phyloP scores from a whole-genome alignment of 2,329 filamentous ascomycete genomes.

The Podosphaera aphanis region DNA sequence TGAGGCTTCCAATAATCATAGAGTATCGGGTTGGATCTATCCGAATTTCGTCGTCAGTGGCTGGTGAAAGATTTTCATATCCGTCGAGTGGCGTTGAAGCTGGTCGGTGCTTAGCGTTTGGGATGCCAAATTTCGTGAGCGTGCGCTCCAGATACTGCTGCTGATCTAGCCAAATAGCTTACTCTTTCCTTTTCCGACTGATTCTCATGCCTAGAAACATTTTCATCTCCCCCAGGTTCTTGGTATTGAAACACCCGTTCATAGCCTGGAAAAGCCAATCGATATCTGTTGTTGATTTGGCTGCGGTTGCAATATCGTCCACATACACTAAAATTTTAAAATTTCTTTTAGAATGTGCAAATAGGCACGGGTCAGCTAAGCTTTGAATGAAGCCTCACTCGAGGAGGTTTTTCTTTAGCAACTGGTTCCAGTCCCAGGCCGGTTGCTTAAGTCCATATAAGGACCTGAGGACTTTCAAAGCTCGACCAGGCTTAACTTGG shows the following conservation, averaged over 20 bases:
- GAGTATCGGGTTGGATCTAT: not conserved
- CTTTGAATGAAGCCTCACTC: not conserved
- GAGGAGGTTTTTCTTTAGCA: not conserved
- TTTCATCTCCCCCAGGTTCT: not conserved
- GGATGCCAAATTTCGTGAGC: not conserved
- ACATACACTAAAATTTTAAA: not conserved
- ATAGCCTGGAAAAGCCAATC: not conserved
- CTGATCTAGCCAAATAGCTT: not conserved
- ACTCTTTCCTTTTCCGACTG: not conserved
- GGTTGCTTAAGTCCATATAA: not conserved
- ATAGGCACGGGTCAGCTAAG: not conserved
- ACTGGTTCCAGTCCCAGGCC: not conserved
- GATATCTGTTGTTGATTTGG: not conserved
- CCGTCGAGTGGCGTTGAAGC: not conserved
- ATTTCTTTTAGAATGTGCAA: not conserved
- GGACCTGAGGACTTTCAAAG: not conserved
- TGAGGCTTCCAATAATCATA: slow-evolving; percentile 1
- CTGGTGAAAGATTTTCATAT: not conserved
- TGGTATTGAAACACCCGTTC: not conserved
- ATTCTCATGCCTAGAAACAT: slow-evolving; percentile 1
- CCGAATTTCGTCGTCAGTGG: not conserved
- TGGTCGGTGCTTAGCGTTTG: not conserved
- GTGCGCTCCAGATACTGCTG: not conserved
- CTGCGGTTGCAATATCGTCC: not conserved
- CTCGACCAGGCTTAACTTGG: not conserved